These are phyloP conservation scores for Mycena galericulata DNA, from an alignment of 768 basidiomycete species.

Conservation along the genomic window DNA sequence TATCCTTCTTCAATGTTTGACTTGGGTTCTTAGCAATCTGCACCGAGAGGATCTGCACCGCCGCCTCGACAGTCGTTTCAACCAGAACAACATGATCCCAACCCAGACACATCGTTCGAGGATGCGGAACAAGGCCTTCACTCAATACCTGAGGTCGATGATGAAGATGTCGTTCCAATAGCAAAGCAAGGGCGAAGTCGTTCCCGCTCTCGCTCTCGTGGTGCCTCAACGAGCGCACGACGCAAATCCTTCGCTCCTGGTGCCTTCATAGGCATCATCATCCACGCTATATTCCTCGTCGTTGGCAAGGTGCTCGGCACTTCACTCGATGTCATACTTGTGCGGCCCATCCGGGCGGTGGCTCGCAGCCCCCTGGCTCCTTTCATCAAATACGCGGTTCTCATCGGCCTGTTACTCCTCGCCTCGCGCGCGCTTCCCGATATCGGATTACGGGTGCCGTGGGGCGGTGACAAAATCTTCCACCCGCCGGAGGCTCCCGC, in stretches of 20 bases:
- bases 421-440: constrained; percentile 48
- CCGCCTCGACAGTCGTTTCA: constrained; percentile 45
- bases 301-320: constrained; percentile 64
- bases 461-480: constrained; percentile 51
- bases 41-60: constrained; percentile 57
- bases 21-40: constrained; percentile 37
- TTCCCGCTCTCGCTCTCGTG: constrained; percentile 45
- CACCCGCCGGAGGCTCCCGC: constrained; percentile 69
- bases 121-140: constrained; percentile 66
- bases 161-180: constrained; percentile 49
- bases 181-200: constrained; percentile 40
- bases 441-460: constrained; percentile 40
- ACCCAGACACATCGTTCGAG: constrained; percentile 52
- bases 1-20: constrained; percentile 11
- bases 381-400: constrained; percentile 47
- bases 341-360: constrained; percentile 59
- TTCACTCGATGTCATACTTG: constrained; percentile 58
- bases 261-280: constrained; percentile 55
- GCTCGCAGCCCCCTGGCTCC: constrained; percentile 47
- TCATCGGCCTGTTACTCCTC: constrained; percentile 50
- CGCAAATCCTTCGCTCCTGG: constrained; percentile 41
- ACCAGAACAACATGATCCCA: constrained; percentile 34
- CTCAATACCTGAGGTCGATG: constrained; percentile 76
- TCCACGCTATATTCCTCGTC: constrained; percentile 53
- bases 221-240: constrained; percentile 35